Base-by-base conservation (phyloP, 1,284 basidiomycete species). In the Gomphus bonarii region DNA sequence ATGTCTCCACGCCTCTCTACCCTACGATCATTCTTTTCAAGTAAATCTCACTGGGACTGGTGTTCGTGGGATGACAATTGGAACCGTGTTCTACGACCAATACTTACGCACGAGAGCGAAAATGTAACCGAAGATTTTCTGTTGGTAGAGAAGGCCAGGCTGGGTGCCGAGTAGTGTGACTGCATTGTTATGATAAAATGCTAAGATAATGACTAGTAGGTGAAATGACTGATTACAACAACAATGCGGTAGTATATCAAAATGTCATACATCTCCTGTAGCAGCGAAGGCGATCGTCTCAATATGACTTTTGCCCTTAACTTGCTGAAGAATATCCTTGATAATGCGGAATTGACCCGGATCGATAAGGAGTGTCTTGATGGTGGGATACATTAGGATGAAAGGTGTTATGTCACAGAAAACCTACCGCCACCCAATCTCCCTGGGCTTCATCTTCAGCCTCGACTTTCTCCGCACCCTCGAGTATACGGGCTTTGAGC, bases 291-390 rank as follows among this genome's bases (percentile, higher is more conserved):
- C 78, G 63, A 94, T 69, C 1, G 91, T 93, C 69, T 97, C 94
- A 46, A 97, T 75, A 57, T 88, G 78, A 6, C 89, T 87, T 62
- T 83, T 76, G 12, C 89, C 91, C 68, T 94, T 91, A 65, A 88
- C 91, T 66, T 97, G 87, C 67, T 95, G 88, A 54, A 99, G 72
- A 35, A 99, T 70, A 60, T 98, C 94, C 65, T 90, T 91, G 66
- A 99, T 82, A 18, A 88, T 76, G 49, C 90, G 84, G 78, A 97
- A 94, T 63, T 92, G 85, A 43, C 88, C 83, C 4, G 97, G 97
- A 67, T 97, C 93, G 64, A 99, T 98, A 51, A 93, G 78, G 68
- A 95, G 81, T 53, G 88, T 80, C 93, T 95, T 64, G 6, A 8
- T 33, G 57, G 33, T 56, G 54, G 43, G 59, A 62, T 4, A 58